Conservation (phyloP, 257 asterid genomes). For the Handroanthus guayacan region DNA sequence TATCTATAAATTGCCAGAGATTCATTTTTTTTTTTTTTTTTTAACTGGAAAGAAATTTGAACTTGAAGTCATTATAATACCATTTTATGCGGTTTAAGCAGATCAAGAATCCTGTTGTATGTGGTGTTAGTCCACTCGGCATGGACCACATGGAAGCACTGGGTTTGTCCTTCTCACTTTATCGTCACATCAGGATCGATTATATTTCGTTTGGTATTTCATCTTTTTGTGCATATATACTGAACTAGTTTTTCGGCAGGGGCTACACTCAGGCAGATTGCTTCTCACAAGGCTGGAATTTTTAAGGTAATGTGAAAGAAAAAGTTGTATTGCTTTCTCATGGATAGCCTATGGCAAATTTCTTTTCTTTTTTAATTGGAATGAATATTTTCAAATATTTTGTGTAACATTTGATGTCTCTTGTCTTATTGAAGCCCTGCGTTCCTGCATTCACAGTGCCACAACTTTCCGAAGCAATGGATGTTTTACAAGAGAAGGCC, state of each 20-base stretch:
- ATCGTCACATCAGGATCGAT: not conserved
- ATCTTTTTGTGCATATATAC: not conserved
- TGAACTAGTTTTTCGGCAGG: slow-evolving; percentile 40
- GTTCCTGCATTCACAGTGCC: slow-evolving; percentile 90
- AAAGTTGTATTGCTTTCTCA: slow-evolving; percentile 24
- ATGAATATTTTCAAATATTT: too few relatives aligned
- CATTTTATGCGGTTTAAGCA: slow-evolving; percentile 40
- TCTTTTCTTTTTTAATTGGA: slow-evolving; percentile 6
- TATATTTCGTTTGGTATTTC: not conserved
- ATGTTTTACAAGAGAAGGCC: slow-evolving; percentile 71
- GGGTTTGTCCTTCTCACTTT: slow-evolving; percentile 52
- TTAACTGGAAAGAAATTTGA: too few relatives aligned
- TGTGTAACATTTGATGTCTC: slow-evolving; percentile 48
- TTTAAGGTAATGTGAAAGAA: slow-evolving; percentile 52
- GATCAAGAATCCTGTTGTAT: slow-evolving; percentile 86
- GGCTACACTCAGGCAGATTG: slow-evolving; percentile 72
- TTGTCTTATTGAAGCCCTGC: slow-evolving; percentile 71
- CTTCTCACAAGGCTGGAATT: slow-evolving; percentile 95
- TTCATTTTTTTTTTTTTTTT: too few relatives aligned
- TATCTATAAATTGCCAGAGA: too few relatives aligned
- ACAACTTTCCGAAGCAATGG: slow-evolving; percentile 87
- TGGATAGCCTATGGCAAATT: slow-evolving; percentile 35
- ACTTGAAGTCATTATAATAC: not conserved
- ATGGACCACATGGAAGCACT: slow-evolving; percentile 95
- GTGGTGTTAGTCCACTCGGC: slow-evolving; percentile 91